Percentiles rank a stretch among this genome's conserved stretches.
These are phyloP conservation scores for Ogataea kodamae DNA, from an alignment of 805 yeast genomes.

Conservation along the genomic window DNA sequence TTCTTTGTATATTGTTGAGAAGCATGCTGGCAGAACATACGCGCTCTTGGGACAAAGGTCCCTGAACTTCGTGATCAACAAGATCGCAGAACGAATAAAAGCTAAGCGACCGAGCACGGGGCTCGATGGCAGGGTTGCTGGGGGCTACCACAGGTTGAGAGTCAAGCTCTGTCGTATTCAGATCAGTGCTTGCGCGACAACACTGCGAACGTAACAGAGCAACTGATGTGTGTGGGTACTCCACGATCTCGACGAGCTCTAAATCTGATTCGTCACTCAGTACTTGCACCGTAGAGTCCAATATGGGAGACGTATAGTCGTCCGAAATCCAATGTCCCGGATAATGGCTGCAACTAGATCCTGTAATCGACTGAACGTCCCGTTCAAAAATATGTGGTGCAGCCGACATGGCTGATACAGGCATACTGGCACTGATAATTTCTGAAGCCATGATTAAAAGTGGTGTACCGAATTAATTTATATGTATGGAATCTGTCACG, in stretches of 20 bases:
- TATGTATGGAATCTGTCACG: slow-evolving; percentile 11
- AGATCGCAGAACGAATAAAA: slow-evolving; percentile 34
- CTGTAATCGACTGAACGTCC: slow-evolving; percentile 8
- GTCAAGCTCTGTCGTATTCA: too few species aligned
- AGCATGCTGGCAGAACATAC: slow-evolving; percentile 6
- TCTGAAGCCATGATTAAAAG: too few species aligned
- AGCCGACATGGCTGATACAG: background rate
- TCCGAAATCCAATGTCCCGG: slow-evolving; percentile 41
- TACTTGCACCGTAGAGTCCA: slow-evolving; percentile 72
- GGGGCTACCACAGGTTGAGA: too few species aligned
- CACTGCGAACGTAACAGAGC: slow-evolving; percentile 1
- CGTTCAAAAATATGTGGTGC: slow-evolving; percentile 13
- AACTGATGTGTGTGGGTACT: slow-evolving; percentile 25
- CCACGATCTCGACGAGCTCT: slow-evolving; percentile 66
- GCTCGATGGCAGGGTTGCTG: background rate
- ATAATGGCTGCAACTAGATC: slow-evolving; percentile 2
- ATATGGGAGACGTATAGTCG: slow-evolving; percentile 75
- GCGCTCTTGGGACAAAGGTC: slow-evolving; percentile 2
- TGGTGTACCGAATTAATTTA: too few species aligned
- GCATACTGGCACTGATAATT: too few species aligned
- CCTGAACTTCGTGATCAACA: slow-evolving; percentile 25
- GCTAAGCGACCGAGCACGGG: slow-evolving; percentile 24
- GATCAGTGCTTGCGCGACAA: slow-evolving; percentile 1
- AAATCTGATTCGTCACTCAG: slow-evolving; percentile 58
- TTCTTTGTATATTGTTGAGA: slow-evolving; percentile 5